Conservation (phyloP, 1,139 yeast species). For the Nadsonia starkeyi-henricii region DNA sequence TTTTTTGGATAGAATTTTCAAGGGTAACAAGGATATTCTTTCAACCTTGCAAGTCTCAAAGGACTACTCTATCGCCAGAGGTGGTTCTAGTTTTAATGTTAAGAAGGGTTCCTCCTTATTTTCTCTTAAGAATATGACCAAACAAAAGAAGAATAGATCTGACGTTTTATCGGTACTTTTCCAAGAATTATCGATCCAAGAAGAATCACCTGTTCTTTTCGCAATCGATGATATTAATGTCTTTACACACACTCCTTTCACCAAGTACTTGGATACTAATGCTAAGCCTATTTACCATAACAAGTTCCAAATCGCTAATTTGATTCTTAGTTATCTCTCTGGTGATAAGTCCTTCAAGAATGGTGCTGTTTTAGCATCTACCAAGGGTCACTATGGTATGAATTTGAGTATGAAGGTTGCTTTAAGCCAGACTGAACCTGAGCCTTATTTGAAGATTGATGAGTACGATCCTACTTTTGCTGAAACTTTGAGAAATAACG, state of each 20-base stretch:
- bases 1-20: constrained; percentile 42
- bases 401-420: constrained; percentile 49
- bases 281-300: constrained; percentile 46
- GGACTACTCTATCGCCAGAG: constrained; percentile 11
- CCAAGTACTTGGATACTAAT: constrained; percentile 48
- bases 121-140: constrained; percentile 16
- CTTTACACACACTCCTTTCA: constrained; percentile 38
- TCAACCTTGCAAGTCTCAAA: constrained; percentile 26
- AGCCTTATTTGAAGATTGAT: constrained; percentile 39
- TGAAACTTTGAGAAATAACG: constrained; percentile 24
- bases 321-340: constrained; percentile 40
- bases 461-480: constrained; percentile 46
- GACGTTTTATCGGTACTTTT: constrained; percentile 15
- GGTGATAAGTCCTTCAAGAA: constrained; percentile 39
- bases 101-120: neutral
- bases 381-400: constrained; percentile 34
- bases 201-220: constrained; percentile 44
- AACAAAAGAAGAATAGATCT: constrained; percentile 10
- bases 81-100: constrained; percentile 16
- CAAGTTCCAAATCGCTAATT: constrained; percentile 54
- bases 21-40: constrained; percentile 42
- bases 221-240: constrained; percentile 69
- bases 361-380: constrained; percentile 60
- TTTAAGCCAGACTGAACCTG: constrained; percentile 38
- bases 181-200: constrained; percentile 37